Base-by-base conservation (phyloP, 176 grass and related monocot genomes). In the Oryza nivara region DNA sequence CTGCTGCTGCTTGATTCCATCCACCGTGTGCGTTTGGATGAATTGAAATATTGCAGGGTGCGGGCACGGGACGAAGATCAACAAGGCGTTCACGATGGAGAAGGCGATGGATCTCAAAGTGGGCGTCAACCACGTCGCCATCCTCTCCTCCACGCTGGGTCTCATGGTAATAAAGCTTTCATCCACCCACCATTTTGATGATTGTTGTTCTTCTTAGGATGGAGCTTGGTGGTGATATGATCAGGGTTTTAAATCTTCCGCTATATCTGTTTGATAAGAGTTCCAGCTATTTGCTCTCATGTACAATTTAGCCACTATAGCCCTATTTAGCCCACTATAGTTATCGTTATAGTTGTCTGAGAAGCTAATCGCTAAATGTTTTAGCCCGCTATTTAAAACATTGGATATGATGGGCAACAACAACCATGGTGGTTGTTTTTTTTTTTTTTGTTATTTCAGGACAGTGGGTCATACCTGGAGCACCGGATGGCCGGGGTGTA, bases 401-500 rank as follows among this genome's bases (percentile, higher is more conserved):
- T 30, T 30, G 28, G 28, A 32, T 32, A 32, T 60, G 20, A 60
- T 20, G 0, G 17, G 56, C 56, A 22, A 23, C 20, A 22, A 61
- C 22, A 32, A 32, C 7, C 8, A 41, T 41, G 40, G 1, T 46
- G 40, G 10, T 72, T 70, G 82, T 36, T 36, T 36, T 36, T 35
- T 35, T 35, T 35, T 35, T 36, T 85, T 32, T 32, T 32, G 3
- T 36, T 36, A 3, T 36, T 85, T 34, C 81, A 92, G 92, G 91
- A 95, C 92, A 95, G 92, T 28, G 95, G 95, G n/a, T 61, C 92
- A 1, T 93, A 87, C 80, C 84, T 98, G 67, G 95, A 98, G 85
- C 87, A 92, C 47, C 88, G 91, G 22, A 63, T 80, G 46, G 91
- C 92, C 56, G 92, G 95, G 35, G 67, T 91, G 23, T 63, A 79